Percentiles rank a stretch among this genome's conserved stretches.
phyloP scores from a whole-genome alignment of 306 rosid genomes.

The Corylus americana region DNA sequence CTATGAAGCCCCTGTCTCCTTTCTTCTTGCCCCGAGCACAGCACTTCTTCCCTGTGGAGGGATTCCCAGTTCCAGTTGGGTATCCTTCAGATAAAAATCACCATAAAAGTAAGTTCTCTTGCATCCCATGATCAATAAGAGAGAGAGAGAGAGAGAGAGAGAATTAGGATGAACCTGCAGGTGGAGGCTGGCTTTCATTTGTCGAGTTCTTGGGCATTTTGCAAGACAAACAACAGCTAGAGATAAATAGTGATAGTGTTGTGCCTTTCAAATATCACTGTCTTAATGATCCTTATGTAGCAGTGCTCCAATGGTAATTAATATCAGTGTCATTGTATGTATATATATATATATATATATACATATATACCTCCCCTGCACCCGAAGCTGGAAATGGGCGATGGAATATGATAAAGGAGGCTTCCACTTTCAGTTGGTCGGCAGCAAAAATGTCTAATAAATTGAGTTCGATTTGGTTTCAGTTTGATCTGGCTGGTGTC shows the following conservation, averaged over 20 bases:
- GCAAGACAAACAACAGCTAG: constrained; percentile 20
- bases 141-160: constrained; percentile 10
- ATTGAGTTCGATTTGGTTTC: not conserved
- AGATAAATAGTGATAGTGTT: not conserved
- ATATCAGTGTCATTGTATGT: not conserved
- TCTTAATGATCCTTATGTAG: constrained; percentile 9
- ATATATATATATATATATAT: not conserved
- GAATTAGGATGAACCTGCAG: not conserved
- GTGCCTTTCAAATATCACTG: constrained; percentile 9
- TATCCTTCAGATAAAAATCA: constrained; percentile 40
- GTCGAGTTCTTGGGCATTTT: constrained; percentile 53
- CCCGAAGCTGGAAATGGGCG: not conserved
- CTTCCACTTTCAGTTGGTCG: not conserved
- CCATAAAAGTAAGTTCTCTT: not conserved
- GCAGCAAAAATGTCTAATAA: not conserved
- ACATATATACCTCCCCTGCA: not conserved
- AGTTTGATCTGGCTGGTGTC: not conserved
- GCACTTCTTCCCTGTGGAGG: constrained; percentile 43
- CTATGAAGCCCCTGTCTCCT: constrained; percentile 80
- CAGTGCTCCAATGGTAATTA: constrained; percentile 19
- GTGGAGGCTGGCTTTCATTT: constrained; percentile 34
- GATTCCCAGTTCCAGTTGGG: constrained; percentile 57
- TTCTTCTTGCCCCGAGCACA: constrained; percentile 40
- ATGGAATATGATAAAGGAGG: not conserved
- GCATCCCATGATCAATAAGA: too few species aligned